Conservation (phyloP, 768 basidiomycete species). For the Dentipellis fragilis region DNA sequence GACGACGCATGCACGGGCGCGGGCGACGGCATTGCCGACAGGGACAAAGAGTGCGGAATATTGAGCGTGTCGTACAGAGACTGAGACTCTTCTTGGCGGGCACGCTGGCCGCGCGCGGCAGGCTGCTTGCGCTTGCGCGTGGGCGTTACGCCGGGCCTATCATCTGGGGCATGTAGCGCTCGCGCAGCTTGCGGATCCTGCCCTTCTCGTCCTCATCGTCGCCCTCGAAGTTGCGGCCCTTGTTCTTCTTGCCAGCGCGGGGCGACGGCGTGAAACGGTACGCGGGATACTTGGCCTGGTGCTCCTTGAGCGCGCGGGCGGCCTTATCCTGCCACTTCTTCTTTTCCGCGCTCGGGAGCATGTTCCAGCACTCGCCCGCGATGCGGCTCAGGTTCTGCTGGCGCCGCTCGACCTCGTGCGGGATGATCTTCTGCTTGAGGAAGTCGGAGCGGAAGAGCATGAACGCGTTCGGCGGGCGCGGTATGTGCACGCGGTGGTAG, state of each 20-base stretch:
- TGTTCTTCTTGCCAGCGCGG: constrained; percentile 11
- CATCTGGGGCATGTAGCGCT: constrained; percentile 23
- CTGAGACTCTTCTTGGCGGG: constrained; percentile 3
- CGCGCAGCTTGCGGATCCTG: constrained; percentile 19
- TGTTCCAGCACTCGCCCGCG: constrained; percentile 44
- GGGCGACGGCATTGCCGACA: not conserved
- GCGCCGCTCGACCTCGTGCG: constrained; percentile 34
- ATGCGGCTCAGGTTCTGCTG: constrained; percentile 47
- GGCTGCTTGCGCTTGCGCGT: constrained; percentile 23
- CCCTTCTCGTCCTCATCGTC: constrained; percentile 17
- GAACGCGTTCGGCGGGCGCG: constrained; percentile 47
- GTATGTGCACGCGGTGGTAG: constrained; percentile 21
- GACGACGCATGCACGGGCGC: not conserved
- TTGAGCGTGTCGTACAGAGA: not conserved
- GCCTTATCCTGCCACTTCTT: constrained; percentile 26
- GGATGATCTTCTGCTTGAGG: constrained; percentile 31
- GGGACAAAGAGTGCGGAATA: not conserved
- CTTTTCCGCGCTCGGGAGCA: constrained; percentile 26
- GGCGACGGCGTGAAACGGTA: constrained; percentile 21
- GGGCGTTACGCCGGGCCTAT: constrained; percentile 26
- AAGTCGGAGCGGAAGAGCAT: constrained; percentile 47
- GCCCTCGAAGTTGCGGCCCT: constrained; percentile 12
- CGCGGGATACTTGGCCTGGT: constrained; percentile 20
- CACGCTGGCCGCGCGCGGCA: constrained; percentile 11
- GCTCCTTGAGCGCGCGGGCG: constrained; percentile 16